These are phyloP conservation scores for Glaciozyma martinii DNA, from an alignment of 768 basidiomycete genomes.

Conservation along the genomic window DNA sequence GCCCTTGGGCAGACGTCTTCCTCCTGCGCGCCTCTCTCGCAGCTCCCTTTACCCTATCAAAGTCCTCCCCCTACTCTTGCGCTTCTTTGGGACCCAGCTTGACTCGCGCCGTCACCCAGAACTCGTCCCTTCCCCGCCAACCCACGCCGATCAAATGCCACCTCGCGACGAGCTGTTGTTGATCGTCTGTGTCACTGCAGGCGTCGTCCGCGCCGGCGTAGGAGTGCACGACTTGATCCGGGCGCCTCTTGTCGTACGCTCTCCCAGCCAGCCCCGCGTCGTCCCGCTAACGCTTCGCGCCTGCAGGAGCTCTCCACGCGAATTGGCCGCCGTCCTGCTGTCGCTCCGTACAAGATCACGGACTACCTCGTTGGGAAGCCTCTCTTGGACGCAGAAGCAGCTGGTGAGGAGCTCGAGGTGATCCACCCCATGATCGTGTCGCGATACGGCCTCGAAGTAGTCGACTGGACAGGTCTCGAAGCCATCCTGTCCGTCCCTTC, in stretches of 20 bases:
- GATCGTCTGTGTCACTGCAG: constrained; percentile 68
- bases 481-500: constrained; percentile 65
- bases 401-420: constrained; percentile 61
- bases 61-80: too few species aligned
- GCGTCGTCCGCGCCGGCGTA: constrained; percentile 61
- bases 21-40: too few species aligned
- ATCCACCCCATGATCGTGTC: constrained; percentile 70
- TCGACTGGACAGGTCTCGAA: constrained; percentile 75
- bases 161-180: constrained; percentile 65
- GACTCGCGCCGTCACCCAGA: too few species aligned
- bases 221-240: constrained; percentile 73
- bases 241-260: constrained; percentile 63
- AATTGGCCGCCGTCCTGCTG: constrained; percentile 53
- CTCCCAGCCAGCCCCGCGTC: neutral
- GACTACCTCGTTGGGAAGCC: constrained; percentile 23
- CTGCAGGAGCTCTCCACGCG: constrained; percentile 66
- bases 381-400: constrained; percentile 42
- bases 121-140: too few species aligned
- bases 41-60: too few species aligned
- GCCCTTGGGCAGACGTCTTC: too few species aligned
- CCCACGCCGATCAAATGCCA: constrained; percentile 20
- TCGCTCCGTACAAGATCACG: constrained; percentile 4
- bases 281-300: neutral
- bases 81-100: too few species aligned
- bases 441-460: constrained; percentile 40